phyloP scores from a whole-genome alignment of 2,329 filamentous ascomycete genomes.

The Lecanicillium sp. region DNA sequence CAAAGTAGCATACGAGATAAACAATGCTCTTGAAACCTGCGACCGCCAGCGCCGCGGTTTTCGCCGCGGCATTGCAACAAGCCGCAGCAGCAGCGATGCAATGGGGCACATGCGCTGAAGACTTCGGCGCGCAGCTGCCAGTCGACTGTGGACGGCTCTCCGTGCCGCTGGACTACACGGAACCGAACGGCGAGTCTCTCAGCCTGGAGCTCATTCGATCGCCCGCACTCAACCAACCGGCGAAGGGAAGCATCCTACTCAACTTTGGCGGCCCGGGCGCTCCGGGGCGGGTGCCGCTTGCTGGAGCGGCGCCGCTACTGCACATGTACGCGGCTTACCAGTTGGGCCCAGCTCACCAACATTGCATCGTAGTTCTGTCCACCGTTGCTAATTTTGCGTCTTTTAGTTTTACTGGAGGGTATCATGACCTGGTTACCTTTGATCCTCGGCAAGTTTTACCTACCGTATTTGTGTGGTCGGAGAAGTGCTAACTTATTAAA shows the following conservation, averaged over 20 bases:
- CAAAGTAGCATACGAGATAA: no score
- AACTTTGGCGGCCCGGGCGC: conserved; percentile 2
- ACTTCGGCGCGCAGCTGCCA: neutral
- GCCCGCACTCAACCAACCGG: neutral
- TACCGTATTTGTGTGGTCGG: neutral
- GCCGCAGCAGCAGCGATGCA: neutral
- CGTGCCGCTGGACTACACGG: neutral
- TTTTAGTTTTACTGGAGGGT: conserved; percentile 19
- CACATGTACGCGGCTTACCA: neutral
- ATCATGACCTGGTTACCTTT: conserved; percentile 23
- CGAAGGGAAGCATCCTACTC: neutral
- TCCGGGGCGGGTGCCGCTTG: neutral
- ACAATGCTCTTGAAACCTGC: no score
- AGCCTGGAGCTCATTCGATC: neutral
- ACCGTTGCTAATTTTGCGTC: neutral
- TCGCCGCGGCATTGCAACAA: no score
- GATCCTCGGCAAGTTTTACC: conserved; percentile 21
- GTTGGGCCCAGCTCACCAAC: neutral
- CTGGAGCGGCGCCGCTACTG: neutral
- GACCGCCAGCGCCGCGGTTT: no score
- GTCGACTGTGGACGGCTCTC: neutral
- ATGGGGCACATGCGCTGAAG: neutral
- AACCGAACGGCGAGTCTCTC: neutral
- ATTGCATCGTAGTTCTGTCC: no score
- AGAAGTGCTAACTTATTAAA: neutral